Evolutionary conservation across 2,329 filamentous ascomycete species (phyloP), one percentile per base, ranked within the genome.

Genomic region (Juglanconis juglandina): DNA sequence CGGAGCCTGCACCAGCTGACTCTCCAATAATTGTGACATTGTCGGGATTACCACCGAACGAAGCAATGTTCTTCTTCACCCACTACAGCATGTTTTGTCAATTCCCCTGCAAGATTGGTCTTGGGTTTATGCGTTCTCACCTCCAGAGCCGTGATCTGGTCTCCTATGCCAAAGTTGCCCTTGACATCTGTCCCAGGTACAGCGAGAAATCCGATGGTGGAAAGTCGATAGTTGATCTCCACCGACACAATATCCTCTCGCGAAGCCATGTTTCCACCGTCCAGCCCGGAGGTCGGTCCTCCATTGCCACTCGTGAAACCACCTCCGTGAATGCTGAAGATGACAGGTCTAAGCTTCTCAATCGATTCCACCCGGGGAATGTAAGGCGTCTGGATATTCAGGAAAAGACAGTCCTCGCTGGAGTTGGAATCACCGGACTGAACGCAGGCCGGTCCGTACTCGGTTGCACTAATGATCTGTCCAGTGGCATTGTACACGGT

Each of bases 251-350:
- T 72, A 59, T 82, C 79, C 44, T 79, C 79, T 54, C 79, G 74
- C 7, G 77, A 80, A 1, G 79, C 79, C 10, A 83, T 70, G 47
- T 79, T 78, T 1, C 76, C 76, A 39, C 78, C 77, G 60, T 83
- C 79, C 17, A 58, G 32, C 4, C 59, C 59, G 9, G 59, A 58
- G 34, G 8, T 33, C 5, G 44, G 35, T 8, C 59, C 55, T 3
- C 59, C 59, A 35, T 47, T 58, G 5, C 80, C 79, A 5, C 75
- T 72, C 1, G 75, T 79, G 61, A 81, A 82, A 4, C 79, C 80
- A 46, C 81, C 80, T 2, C 81, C 81, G 53, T 82, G 77, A 24
- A 83, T 81, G 71, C 76, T 81, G 61, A 82, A 77, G 51, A 81
- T 70, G 0, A 83, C 80, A 0, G 80, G 77, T 37, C 75, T 73